Percentiles rank a stretch among this genome's conserved stretches.
Evolutionary conservation across 768 basidiomycete genomes (phyloP).

Genomic region (Leucogyrophana mollusca): DNA sequence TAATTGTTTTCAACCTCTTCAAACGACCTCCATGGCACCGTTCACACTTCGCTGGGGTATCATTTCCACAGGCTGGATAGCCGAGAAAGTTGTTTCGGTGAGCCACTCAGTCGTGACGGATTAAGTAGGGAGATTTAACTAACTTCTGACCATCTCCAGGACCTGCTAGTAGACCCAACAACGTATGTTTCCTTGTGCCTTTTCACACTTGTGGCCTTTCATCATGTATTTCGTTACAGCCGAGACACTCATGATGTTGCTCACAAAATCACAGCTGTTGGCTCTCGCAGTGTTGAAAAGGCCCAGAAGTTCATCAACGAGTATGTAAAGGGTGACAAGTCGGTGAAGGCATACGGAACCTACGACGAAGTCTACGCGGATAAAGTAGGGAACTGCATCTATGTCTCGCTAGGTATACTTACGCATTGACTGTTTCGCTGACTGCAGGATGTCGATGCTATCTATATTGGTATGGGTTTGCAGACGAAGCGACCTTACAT

Average conservation of each 20-base stretch:
- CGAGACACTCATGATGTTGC: slow-evolving; percentile 35
- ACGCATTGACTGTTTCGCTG: neutral
- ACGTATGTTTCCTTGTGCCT: slow-evolving; percentile 29
- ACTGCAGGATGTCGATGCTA: slow-evolving; percentile 41
- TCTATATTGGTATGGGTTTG: slow-evolving; percentile 42
- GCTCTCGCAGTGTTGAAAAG: slow-evolving; percentile 45
- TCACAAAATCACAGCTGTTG: slow-evolving; percentile 43
- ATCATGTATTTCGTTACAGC: slow-evolving; percentile 13
- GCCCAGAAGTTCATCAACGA: slow-evolving; percentile 44
- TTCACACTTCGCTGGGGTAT: slow-evolving; percentile 48
- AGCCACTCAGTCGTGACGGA: slow-evolving; percentile 4
- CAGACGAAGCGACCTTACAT: neutral
- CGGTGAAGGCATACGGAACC: slow-evolving; percentile 40
- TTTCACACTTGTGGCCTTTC: neutral
- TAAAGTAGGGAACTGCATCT: slow-evolving; percentile 27
- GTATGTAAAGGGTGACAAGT: slow-evolving; percentile 28
- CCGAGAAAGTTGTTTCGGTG: slow-evolving; percentile 43
- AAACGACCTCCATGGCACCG: slow-evolving; percentile 9
- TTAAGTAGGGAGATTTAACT: neutral
- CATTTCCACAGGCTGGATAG: slow-evolving; percentile 49
- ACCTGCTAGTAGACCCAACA: slow-evolving; percentile 45
- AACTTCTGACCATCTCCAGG: slow-evolving; percentile 24
- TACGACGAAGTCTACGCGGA: slow-evolving; percentile 47
- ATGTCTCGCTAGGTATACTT: neutral
- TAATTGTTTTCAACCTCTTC: neutral